A percentile compares a stretch with the other conserved stretches of the same genome.
Conservation (phyloP, 2,329 filamentous ascomycete genomes). For the Diatrype stigma region DNA sequence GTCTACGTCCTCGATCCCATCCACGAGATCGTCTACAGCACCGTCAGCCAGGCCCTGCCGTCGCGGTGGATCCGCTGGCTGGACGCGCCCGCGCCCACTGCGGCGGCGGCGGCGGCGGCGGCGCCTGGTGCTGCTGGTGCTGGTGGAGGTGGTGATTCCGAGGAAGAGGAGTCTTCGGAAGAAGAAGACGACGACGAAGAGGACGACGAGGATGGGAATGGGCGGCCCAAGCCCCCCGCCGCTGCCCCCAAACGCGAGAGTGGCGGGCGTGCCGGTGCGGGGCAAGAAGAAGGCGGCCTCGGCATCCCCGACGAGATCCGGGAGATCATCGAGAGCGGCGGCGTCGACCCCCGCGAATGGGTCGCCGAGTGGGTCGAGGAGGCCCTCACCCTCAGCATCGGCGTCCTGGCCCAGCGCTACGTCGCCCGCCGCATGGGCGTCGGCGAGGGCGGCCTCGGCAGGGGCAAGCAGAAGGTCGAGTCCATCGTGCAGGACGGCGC, state of each 20-base stretch:
- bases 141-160: conserved; percentile 32
- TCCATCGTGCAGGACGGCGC: conserved; percentile 52
- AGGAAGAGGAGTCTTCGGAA: conserved; percentile 38
- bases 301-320: conserved; percentile 77
- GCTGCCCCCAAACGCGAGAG: too few relatives aligned
- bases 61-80: conserved; percentile 88
- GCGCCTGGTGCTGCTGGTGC: conserved; percentile 36
- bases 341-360: conserved; percentile 93
- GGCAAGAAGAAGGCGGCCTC: too few relatives aligned
- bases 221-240: too few relatives aligned
- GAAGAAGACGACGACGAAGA: conserved; percentile 29
- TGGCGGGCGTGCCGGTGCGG: too few relatives aligned
- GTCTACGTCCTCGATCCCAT: conserved; percentile 82
- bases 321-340: conserved; percentile 71
- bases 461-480: conserved; percentile 58
- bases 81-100: conserved; percentile 60
- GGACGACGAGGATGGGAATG: conserved; percentile 13
- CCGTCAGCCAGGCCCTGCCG: conserved; percentile 79
- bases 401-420: conserved; percentile 89
- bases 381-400: conserved; percentile 69
- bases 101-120: conserved; percentile 47
- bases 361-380: conserved; percentile 97
- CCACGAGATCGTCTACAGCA: conserved; percentile 82
- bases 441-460: conserved; percentile 67
- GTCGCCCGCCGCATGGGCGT: conserved; percentile 95